Evolutionary conservation across 345 rosid genomes (phyloP), one percentile per base, ranked within the genome.

Genomic region (Linum usitatissimum): DNA sequence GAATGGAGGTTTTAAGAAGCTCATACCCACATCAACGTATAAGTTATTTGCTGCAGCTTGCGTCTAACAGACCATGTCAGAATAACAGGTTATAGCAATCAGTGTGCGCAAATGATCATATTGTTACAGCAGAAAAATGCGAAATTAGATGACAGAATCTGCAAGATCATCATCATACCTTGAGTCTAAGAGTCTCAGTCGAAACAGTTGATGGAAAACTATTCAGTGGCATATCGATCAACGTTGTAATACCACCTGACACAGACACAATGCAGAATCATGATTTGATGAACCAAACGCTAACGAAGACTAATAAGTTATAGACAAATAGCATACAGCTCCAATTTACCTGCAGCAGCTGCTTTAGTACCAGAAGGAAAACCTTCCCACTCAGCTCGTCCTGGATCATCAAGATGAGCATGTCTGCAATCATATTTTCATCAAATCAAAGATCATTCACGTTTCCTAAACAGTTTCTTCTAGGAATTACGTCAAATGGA

Each of bases 341-440:
- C 10, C 15, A 23, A 10, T 45, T 45, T 72, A 93, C 97, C 94
- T 66, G 99, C 99, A 68, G 96, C 96, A 67, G 99, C 97, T 59
- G 99, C 99, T 73, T 77, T 87, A 59, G 99, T 93, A 61, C 99
- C 97, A 18, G 99, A 83, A 66, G 87, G 83, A 78, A 87, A 93
- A 30, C 99, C 99, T 83, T 93, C 97, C 99, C 97, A 93, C 58
- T 93, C 96, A 71, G 82, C 67, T 79, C 91, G 86, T 64, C 97
- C 96, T n/a, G 99, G 99, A 75, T 90, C 99, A 81, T 93, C 94
- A 68, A 90, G 91, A 80, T 93, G 99, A 0, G 78, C 86, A 78
- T 93, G 99, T 59, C 99, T 93, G 76, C 54, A 57, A 71, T 18
- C 15, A 38, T 63, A n/a, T 0, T 45, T 45, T 12, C 51, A 40